Conservation (phyloP, 371 early-diverging fungal species). For the Circinella minor region DNA sequence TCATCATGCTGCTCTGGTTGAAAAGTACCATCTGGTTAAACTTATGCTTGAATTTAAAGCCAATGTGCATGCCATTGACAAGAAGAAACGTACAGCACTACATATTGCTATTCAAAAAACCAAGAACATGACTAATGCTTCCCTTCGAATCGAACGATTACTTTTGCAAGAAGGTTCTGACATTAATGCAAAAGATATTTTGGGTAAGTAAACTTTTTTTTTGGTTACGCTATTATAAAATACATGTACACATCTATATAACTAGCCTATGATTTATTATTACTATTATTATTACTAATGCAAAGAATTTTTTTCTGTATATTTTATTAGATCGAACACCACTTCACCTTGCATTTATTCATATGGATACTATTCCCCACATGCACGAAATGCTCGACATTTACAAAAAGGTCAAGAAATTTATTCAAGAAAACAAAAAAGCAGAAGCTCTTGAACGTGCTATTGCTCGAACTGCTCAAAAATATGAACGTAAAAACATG, state of each 20-base stretch:
- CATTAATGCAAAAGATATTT: slow-evolving; percentile 46
- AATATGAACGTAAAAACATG: neutral
- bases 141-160: slow-evolving; percentile 55
- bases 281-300: too few relatives aligned
- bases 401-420: slow-evolving; percentile 10
- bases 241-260: neutral
- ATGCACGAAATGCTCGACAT: slow-evolving; percentile 34
- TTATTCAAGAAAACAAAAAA: neutral
- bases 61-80: slow-evolving; percentile 25
- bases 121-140: slow-evolving; percentile 56
- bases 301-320: neutral
- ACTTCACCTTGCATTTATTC: slow-evolving; percentile 56
- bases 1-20: slow-evolving; percentile 48
- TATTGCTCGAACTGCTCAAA: neutral
- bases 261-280: too few relatives aligned
- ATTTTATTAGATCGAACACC: slow-evolving; percentile 54
- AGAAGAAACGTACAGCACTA: slow-evolving; percentile 49
- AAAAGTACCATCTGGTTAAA: slow-evolving; percentile 45
- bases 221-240: neutral
- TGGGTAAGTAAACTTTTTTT: slow-evolving; percentile 32
- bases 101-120: slow-evolving; percentile 58
- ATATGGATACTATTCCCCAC: slow-evolving; percentile 43
- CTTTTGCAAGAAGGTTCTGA: slow-evolving; percentile 52
- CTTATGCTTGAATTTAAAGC: slow-evolving; percentile 48
- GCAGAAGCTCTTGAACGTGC: neutral